Evolutionary conservation across 257 asterid species (phyloP), one percentile per base, ranked within the genome.

Genomic region (Solanum bukasovii): DNA sequence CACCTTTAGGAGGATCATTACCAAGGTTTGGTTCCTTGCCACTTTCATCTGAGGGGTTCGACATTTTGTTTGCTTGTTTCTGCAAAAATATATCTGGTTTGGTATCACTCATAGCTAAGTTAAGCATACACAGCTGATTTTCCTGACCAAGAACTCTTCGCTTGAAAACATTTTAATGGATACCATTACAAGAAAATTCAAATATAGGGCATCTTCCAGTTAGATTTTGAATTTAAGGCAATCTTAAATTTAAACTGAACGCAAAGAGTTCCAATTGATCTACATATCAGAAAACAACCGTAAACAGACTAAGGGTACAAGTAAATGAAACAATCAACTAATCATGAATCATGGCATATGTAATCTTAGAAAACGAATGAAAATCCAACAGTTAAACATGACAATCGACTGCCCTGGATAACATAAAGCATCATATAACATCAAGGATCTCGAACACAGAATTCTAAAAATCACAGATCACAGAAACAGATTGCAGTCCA

Each of bases 41-140:
- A 7, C 85, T 83, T 83, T 91, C 93, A 33, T 63, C 90, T 9
- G 83, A 67, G 84, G 84, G 84, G 87, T 90, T 93, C 6, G 92
- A 87, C 93, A 91, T 91, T 49, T 91, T 67, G 25, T 35, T 68
- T 77, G 86, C 70, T 87, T 65, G 65, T 84, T 72, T 81, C 25
- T 87, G 35, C 77, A 46, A 72, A 68, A 34, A 38, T 70, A 78
- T 20, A 31, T 16, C 83, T 86, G 79, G 44, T 46, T 86, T 40
- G 5, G 37, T 67, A 40, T 85, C 67, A 40, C 29, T 33, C 29
- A 81, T 14, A 27, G 61, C n/a, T 5, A 77, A 78, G 63, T 46
- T 27, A 78, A 78, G 63, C n/a, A 40, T 27, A 38, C 61, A 42
- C 84, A 78, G 29, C 85, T 46, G 38, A 37, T 81, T 49, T 81